phyloP scores from a whole-genome alignment of 768 basidiomycete genomes.

The Mycena indigotica region DNA sequence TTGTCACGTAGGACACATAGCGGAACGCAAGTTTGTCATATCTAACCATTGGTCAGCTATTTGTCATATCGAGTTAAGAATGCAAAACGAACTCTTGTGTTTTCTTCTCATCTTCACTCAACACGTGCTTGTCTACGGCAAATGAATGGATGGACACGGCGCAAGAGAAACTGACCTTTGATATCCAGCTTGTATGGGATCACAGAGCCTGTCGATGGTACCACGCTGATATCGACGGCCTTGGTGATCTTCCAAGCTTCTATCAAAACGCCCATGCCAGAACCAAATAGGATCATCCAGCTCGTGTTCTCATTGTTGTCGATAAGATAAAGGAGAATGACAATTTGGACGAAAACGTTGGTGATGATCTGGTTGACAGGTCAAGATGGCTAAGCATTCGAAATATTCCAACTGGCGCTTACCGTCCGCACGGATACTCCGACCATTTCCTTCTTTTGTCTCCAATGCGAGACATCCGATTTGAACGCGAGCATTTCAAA shows the following conservation, averaged over 20 bases:
- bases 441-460: slow-evolving; percentile 90
- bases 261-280: slow-evolving; percentile 76
- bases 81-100: slow-evolving; percentile 87
- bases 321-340: slow-evolving; percentile 90
- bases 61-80: background rate
- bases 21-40: slow-evolving; percentile 93
- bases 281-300: slow-evolving; percentile 95
- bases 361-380: slow-evolving; percentile 62
- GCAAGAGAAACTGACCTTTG: slow-evolving; percentile 56
- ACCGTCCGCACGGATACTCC: slow-evolving; percentile 89
- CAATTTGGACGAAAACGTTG: slow-evolving; percentile 90
- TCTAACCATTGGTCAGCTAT: slow-evolving; percentile 47
- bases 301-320: slow-evolving; percentile 95
- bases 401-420: slow-evolving; percentile 27
- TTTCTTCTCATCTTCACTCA: slow-evolving; percentile 96
- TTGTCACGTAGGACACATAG: slow-evolving; percentile 88
- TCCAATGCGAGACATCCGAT: slow-evolving; percentile 93
- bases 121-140: slow-evolving; percentile 83
- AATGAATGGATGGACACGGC: slow-evolving; percentile 9
- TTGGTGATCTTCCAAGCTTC: slow-evolving; percentile 98
- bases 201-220: slow-evolving; percentile 61
- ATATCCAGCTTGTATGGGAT: slow-evolving; percentile 83
- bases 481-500: slow-evolving; percentile 98
- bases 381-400: slow-evolving; percentile 15
- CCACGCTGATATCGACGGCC: slow-evolving; percentile 83